phyloP scores from a whole-genome alignment of 169 alveolate genomes.

The Plasmodium blacklocki region DNA sequence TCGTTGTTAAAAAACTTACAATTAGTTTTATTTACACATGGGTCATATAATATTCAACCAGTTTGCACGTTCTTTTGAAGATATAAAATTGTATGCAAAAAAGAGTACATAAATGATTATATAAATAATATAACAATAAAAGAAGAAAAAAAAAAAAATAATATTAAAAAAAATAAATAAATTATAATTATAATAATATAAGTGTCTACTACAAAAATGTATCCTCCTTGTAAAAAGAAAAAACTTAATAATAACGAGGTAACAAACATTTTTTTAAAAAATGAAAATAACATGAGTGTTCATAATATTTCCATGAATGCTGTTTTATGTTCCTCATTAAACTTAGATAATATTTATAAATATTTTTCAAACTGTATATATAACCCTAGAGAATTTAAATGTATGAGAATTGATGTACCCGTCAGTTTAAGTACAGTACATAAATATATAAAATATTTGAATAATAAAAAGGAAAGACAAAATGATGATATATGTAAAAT shows the following conservation, averaged over 20 bases:
- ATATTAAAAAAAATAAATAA: background rate
- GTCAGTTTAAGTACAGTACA: slow-evolving; percentile 39
- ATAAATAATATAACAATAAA: slow-evolving; percentile 7
- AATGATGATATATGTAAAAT: background rate
- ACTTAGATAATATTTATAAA: slow-evolving; percentile 69
- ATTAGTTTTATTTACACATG: no score
- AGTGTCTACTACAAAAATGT: slow-evolving; percentile 1
- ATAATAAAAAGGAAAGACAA: slow-evolving; percentile 1
- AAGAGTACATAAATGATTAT: no score
- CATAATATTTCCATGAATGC: slow-evolving; percentile 83
- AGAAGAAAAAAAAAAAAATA: slow-evolving; percentile 8
- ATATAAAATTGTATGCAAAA: no score
- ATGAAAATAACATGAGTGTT: slow-evolving; percentile 77
- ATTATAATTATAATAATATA: background rate
- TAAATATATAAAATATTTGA: slow-evolving; percentile 22
- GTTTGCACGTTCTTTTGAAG: no score
- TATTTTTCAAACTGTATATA: slow-evolving; percentile 80
- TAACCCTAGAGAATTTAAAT: slow-evolving; percentile 83
- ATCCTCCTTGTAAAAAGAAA: slow-evolving; percentile 15
- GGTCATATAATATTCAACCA: no score
- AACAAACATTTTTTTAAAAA: slow-evolving; percentile 32
- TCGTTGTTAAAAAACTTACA: no score
- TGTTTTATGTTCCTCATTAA: slow-evolving; percentile 77
- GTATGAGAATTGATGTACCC: slow-evolving; percentile 84
- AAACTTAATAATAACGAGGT: slow-evolving; percentile 34